phyloP scores from a whole-genome alignment of 768 basidiomycete species.

The Mycena latifolia region DNA sequence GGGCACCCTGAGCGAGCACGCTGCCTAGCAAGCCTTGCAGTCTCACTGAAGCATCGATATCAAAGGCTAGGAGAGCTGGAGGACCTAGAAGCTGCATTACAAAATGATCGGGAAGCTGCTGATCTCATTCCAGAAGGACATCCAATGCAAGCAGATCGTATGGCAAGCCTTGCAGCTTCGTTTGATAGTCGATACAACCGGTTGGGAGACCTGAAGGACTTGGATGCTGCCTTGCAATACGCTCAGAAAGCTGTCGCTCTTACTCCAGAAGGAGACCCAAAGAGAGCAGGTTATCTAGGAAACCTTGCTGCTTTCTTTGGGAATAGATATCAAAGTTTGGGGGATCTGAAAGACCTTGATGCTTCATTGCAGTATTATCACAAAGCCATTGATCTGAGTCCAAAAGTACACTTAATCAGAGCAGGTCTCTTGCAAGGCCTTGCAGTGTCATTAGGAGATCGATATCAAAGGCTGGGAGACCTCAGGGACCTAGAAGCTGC shows the following conservation, averaged over 20 bases:
- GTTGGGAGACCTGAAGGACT: neutral
- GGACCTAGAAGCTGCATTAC: neutral
- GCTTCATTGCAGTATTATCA: neutral
- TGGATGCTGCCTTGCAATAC: neutral
- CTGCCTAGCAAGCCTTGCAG: too few species aligned
- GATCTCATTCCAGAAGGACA: neutral
- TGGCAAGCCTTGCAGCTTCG: neutral
- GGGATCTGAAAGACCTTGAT: neutral
- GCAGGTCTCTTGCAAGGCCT: too few species aligned
- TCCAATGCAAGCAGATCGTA: neutral
- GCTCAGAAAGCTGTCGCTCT: neutral
- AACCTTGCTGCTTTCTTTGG: neutral
- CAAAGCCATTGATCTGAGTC: neutral
- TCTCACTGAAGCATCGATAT: neutral
- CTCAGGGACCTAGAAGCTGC: too few species aligned
- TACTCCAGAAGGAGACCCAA: neutral
- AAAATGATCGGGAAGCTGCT: neutral
- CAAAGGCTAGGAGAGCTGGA: neutral
- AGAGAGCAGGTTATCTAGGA: neutral
- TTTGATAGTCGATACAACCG: neutral
- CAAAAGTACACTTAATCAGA: neutral
- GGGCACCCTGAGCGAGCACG: neutral
- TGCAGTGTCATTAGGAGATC: too few species aligned
- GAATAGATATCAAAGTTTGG: neutral
- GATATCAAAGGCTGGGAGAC: too few species aligned